phyloP scores from a whole-genome alignment of 2,329 filamentous ascomycete species.

The Penicillium sp. region DNA sequence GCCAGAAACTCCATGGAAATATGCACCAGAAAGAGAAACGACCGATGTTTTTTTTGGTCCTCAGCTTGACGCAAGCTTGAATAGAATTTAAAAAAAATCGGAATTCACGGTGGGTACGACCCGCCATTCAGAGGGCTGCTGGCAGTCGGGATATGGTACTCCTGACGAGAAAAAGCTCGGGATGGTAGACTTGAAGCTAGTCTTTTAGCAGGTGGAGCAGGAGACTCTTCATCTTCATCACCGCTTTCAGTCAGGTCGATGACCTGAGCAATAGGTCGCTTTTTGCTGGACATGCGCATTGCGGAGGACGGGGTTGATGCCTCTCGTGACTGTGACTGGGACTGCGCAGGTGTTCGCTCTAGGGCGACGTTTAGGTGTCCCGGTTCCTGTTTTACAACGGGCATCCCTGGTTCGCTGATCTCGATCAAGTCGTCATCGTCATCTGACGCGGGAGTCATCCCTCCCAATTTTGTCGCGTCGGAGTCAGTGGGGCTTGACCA shows the following conservation, averaged over 20 bases:
- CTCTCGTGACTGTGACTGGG: slow-evolving; percentile 40
- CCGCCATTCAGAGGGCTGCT: slow-evolving; percentile 24
- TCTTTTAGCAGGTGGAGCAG: slow-evolving; percentile 39
- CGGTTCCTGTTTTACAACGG: slow-evolving; percentile 41
- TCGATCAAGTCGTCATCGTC: slow-evolving; percentile 55
- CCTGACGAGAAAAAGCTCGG: slow-evolving; percentile 23
- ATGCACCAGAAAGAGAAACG: slow-evolving; percentile 10
- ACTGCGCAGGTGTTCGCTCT: slow-evolving; percentile 37
- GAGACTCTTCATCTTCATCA: slow-evolving; percentile 51
- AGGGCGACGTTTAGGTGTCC: slow-evolving; percentile 26
- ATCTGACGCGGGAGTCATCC: slow-evolving; percentile 41
- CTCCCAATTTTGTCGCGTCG: slow-evolving; percentile 41
- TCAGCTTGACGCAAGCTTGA: slow-evolving; percentile 4
- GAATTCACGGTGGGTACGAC: slow-evolving; percentile 19
- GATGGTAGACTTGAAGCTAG: slow-evolving; percentile 27
- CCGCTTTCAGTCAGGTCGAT: slow-evolving; percentile 57
- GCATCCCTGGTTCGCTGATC: slow-evolving; percentile 42
- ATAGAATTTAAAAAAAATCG: slow-evolving; percentile 14
- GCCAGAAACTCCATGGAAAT: slow-evolving; percentile 22
- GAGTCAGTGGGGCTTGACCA: slow-evolving; percentile 61
- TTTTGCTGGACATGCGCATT: slow-evolving; percentile 40
- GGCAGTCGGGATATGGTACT: slow-evolving; percentile 24
- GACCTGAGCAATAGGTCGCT: slow-evolving; percentile 50
- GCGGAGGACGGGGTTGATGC: slow-evolving; percentile 42
- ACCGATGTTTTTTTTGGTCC: neutral